Evolutionary conservation across 345 rosid genomes (phyloP), one percentile per base, ranked within the genome.

Genomic region (Populus tremula): DNA sequence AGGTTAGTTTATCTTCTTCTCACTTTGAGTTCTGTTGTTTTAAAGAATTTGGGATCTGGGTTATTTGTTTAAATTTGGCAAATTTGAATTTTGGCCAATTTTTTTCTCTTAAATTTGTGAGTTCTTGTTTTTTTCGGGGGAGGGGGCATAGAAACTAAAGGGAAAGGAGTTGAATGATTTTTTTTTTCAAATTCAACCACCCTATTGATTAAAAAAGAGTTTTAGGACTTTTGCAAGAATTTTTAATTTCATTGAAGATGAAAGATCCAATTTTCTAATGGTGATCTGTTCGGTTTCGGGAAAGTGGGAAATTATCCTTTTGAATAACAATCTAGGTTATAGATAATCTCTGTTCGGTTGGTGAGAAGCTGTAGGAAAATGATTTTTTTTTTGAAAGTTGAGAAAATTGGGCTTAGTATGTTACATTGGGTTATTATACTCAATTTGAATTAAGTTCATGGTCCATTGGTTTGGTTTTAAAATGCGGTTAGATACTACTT

Each of bases 1-100:
- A 83, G 86, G 88, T 85, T 71, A 21, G 81, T 31, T 5, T 67
- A 41, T 74, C 54, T 50, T 59, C 64, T 23, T 70, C 6, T 71
- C 29, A 10, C 14, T 23, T 59, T 59, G 63, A 59, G 1, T 23
- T 59, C 63, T n/a, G 14, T 23, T 17, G 45, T 53, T 38, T 61
- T 45, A 8, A 27, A 6, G 35, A 61, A 27, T 10, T 23, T 29
- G 17, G 69, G 78, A 54, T 76, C 50, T 76, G 38, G 50, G 38
- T 36, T 18, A 31, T 35, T 14, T 16, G 71, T 38, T 75, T 27
- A 27, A 5, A 16, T 36, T n/a, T 67, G 8, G 64, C 29, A 54
- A 54, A 53, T 2, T 76, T 33, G 54, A 41, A 54, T 53, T 69
- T 69, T 27, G 54, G 6, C 29, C 5, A 61, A 11, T 8, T 10